Base-by-base conservation (phyloP, 2,329 filamentous ascomycete species). In the Aquanectria penicillioides region DNA sequence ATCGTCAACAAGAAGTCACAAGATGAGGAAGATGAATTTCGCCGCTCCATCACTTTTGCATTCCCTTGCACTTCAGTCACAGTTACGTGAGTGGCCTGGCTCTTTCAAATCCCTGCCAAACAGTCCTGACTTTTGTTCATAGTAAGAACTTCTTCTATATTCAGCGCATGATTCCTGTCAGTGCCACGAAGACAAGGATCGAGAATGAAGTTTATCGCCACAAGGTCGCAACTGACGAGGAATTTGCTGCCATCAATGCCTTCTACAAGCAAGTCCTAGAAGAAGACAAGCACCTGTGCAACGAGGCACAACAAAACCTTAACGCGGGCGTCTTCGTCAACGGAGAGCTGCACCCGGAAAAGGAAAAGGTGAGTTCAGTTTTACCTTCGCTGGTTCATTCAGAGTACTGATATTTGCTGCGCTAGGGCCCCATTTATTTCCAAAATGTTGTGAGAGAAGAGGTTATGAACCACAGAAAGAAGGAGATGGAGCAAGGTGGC, bases 261-360 rank as follows among this genome's bases (percentile, higher is more conserved):
- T 83, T 88, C 65, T 89, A 88, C 76, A 84, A 84, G 71, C 83
- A 83, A 34, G 81, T 89, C 69, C 84, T 89, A 81, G 78, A 79
- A 4, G 86, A 89, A 69, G 86, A 89, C 76, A 88, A 88, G 67
- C 77, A 81, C 3, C 80, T 89, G n/a, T 89, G 86, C 75, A 77
- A 81, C 57, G 79, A 78, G 11, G 81, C 84, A 2, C 86, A 89
- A 67, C 78, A 77, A 68, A 89, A 89, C 71, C 77, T 89, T 60
- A 83, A 86, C 69, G 78, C 82, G 0, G 85, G 86, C 3, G 79
- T 88, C 40, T 89, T 88, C 59, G 74, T 86, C 64, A 88, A 85
- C 64, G 86, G 86, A 49, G 82, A 88, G 69, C 75, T 89, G 69
- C 86, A 89, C 69, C 86, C 86, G 0, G 76, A 78, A 36, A 81